Evolutionary conservation across 129 eudicot species (phyloP), one percentile per base, ranked within the genome.

Genomic region (Ambrosia trifida): DNA sequence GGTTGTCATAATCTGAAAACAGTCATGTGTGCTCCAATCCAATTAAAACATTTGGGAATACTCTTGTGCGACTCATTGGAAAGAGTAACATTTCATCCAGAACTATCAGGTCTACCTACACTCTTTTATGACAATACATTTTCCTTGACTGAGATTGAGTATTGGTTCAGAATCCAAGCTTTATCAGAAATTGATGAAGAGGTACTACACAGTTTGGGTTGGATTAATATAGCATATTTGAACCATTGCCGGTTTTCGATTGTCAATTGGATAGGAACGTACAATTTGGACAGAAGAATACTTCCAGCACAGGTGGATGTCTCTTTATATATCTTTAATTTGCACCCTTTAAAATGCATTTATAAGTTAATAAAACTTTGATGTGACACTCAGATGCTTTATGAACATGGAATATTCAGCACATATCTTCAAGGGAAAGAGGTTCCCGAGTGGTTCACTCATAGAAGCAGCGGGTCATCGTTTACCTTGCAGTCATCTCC

Each of bases 341-440:
- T 30, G 2, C 13, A 8, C 13, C 28, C 1, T 24, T 24, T 24
- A 24, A 24, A n/a, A 1, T 8, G 4, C 12, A 24, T 24, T 10
- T 7, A 36, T n/a, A 24, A 28, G 7, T 3, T 45, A 67, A 14
- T 67, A 46, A 47, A 46, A 46, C 14, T 28, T 67, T 33, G 4
- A 30, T 28, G 11, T 66, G 33, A 31, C 49, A 36, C 43, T 36
- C 43, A 66, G 74, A 44, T 69, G 64, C 43, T 35, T 46, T 57
- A 47, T 32, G 75, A 81, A 40, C 50, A 11, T 66, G 78, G 75
- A 17, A 63, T 79, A 73, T 79, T 80, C 45, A 69, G 73, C 66
- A 52, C 73, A 43, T 61, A 36, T 75, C 32, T 74, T 54, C 33
- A 50, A 9, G 84, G 84, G n/a, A 52, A 52, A 33, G 72, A 33